Evolutionary conservation across 2,329 filamentous ascomycete genomes (phyloP).

Genomic region (Fusarium bactridioides): DNA sequence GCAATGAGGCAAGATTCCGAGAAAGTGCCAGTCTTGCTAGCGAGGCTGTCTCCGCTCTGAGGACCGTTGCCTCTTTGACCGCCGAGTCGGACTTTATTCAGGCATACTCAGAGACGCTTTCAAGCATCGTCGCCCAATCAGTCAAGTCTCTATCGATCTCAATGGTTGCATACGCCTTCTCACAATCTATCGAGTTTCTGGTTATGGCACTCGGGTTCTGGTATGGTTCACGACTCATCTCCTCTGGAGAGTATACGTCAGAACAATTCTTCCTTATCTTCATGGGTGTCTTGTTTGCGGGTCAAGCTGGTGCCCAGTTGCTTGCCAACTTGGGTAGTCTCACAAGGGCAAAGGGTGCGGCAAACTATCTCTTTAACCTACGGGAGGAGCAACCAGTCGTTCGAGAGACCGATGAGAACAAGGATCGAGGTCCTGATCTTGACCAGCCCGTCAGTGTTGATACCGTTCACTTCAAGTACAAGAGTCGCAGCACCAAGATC

Average conservation of each 20-base stretch:
- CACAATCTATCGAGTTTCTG: slow-evolving; percentile 44
- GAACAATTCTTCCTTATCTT: slow-evolving; percentile 54
- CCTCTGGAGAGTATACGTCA: slow-evolving; percentile 48
- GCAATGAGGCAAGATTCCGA: slow-evolving; percentile 47
- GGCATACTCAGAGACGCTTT: slow-evolving; percentile 46
- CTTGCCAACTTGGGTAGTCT: slow-evolving; percentile 54
- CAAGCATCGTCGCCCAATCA: slow-evolving; percentile 33
- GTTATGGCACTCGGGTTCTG: slow-evolving; percentile 49
- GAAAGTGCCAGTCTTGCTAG: slow-evolving; percentile 54
- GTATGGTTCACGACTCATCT: slow-evolving; percentile 38
- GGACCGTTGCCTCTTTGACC: slow-evolving; percentile 53
- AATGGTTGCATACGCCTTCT: slow-evolving; percentile 25
- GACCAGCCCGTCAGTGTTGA: slow-evolving; percentile 13
- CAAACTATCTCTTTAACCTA: slow-evolving; percentile 56
- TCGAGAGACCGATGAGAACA: slow-evolving; percentile 48
- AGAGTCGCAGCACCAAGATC: slow-evolving; percentile 3
- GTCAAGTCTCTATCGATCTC: slow-evolving; percentile 5
- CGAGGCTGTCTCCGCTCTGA: slow-evolving; percentile 56
- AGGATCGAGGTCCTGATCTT: slow-evolving; percentile 34
- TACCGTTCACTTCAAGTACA: slow-evolving; percentile 21
- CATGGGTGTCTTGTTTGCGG: slow-evolving; percentile 50
- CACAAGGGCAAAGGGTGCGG: slow-evolving; percentile 53
- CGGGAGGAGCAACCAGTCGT: slow-evolving; percentile 45
- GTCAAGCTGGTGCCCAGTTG: slow-evolving; percentile 43
- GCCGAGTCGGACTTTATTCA: slow-evolving; percentile 47